Conservation (phyloP, 2,329 filamentous ascomycete genomes). For the Colletotrichum scovillei region DNA sequence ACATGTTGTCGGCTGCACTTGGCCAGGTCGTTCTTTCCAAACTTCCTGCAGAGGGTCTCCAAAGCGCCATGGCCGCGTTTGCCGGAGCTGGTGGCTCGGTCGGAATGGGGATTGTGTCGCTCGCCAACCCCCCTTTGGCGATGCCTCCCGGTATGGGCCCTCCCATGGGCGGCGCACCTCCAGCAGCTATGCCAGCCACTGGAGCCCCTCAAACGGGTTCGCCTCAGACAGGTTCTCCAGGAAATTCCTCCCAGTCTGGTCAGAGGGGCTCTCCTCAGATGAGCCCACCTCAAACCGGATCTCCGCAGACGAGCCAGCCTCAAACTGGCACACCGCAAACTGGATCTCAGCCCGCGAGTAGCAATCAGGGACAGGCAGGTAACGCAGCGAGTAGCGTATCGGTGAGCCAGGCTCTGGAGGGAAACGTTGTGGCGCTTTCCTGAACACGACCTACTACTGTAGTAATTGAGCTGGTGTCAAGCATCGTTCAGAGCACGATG, state of each 20-base stretch:
- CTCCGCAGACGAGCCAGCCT: background rate
- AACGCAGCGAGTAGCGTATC: background rate
- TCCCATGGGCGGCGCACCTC: background rate
- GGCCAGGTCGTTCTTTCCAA: constrained; percentile 21
- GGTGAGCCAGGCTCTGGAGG: background rate
- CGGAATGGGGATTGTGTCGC: constrained; percentile 1
- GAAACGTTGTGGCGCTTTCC: background rate
- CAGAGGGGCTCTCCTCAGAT: background rate
- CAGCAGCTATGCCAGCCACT: background rate
- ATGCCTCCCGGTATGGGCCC: constrained; percentile 37
- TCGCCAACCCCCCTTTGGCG: constrained; percentile 38
- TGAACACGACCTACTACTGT: background rate
- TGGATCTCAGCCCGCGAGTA: background rate
- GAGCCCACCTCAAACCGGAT: background rate
- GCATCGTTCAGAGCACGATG: no score
- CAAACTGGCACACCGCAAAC: background rate
- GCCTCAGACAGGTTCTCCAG: background rate
- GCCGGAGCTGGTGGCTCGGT: constrained; percentile 13
- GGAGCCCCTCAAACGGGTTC: no score
- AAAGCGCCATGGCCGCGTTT: constrained; percentile 13
- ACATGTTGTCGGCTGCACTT: constrained; percentile 20
- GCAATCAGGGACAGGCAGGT: background rate
- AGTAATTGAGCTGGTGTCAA: background rate
- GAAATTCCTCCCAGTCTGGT: background rate
- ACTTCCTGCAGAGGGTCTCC: constrained; percentile 21